Base-by-base conservation (phyloP, 495 filamentous ascomycete species). In the Echria macrotheca region DNA sequence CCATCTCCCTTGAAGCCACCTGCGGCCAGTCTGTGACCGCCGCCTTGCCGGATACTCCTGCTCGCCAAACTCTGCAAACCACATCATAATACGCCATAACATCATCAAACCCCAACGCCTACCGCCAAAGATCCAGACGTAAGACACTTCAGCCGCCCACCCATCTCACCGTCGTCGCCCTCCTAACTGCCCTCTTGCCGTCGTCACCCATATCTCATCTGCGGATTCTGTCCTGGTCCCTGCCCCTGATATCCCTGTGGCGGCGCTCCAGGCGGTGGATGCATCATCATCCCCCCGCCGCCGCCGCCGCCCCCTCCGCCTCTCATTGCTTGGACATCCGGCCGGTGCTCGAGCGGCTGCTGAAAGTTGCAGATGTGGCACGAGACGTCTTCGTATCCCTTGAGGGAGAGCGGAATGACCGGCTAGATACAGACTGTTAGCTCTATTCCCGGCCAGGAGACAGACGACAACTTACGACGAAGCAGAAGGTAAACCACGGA, bases 401-500 rank as follows among this genome's bases (percentile, higher is more conserved):
- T 69, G 36, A 79, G 62, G 33, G 75, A 76, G 33, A 80, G 72
- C 0, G 77, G 77, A 35, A 80, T 47, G 46, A 80, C 70, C 26
- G 77, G 77, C 73, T 76, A 33, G 24, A 17, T 4, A 29, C 14
- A 15, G 22, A 9, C 38, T 65, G 46, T 63, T 53, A 38, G 25
- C 17, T 15, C 6, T n/a, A 24, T 8, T 17, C 17, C 5, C 10
- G 11, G 10, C 8, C 15, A 19, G 3, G 4, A 2, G 22, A 7
- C 11, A 38, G 22, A 11, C 15, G 22, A 23, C n/a, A 15, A 68
- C 73, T 54, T 58, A 74, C 73, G 26, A 80, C 49, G 51, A 79
- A 80, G 61, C 77, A 80, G 54, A 80, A 77, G 10, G 77, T 80
- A 44, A 80, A 80, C 74, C 76, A 80, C 0, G 75, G 75, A 42